Evolutionary conservation across 495 filamentous ascomycete genomes (phyloP).

Genomic region (Penicillium silybi): DNA sequence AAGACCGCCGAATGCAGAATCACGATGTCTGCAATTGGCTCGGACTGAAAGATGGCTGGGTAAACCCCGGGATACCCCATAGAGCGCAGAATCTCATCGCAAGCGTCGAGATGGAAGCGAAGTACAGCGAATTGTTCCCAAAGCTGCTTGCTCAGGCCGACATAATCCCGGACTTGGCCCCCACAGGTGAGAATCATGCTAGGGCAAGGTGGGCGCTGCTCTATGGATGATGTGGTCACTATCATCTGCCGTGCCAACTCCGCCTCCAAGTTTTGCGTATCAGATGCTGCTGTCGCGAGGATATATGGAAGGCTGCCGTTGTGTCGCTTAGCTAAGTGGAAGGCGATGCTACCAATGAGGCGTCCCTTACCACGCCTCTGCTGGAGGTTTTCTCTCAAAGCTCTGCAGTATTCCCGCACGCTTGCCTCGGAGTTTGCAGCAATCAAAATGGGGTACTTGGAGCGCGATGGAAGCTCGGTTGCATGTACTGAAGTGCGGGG

Average conservation of each 20-base stretch:
- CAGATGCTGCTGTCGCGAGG: too few species aligned
- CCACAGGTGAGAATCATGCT: too few species aligned
- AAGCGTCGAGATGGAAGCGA: neutral
- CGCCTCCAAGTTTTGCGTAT: too few species aligned
- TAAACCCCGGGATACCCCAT: conserved; percentile 37
- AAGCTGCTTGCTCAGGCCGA: too few species aligned
- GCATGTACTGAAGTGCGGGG: too few species aligned
- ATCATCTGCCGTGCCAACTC: too few species aligned
- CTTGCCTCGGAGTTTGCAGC: neutral
- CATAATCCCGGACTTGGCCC: too few species aligned
- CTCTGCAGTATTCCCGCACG: neutral
- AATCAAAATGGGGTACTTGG: too few species aligned
- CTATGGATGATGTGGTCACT: too few species aligned
- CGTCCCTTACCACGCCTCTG: neutral
- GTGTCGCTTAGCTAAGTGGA: neutral
- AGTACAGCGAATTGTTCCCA: too few species aligned
- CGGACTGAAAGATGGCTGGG: conserved; percentile 45
- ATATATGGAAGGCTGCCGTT: neutral
- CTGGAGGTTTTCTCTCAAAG: neutral
- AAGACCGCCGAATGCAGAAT: conserved; percentile 44
- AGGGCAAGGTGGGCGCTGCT: too few species aligned
- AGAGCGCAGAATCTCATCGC: neutral
- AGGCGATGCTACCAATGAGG: conserved; percentile 10
- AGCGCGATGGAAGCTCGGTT: too few species aligned
- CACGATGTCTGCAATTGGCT: conserved; percentile 35